Evolutionary conservation across 2,329 filamentous ascomycete genomes (phyloP).

Genomic region (Dothistroma septosporum): DNA sequence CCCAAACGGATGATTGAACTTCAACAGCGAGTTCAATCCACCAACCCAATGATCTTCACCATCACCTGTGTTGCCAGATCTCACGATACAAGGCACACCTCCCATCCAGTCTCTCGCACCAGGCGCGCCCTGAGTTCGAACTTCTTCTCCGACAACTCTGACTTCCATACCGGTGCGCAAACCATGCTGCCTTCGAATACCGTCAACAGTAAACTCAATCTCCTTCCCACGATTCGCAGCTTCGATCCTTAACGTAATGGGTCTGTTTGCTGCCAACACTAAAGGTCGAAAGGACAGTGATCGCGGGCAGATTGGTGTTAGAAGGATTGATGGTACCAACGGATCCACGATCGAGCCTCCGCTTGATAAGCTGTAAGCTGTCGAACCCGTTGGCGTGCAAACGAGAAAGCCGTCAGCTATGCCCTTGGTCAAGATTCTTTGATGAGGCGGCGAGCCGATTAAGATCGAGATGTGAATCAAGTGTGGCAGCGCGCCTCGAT

Average conservation of each 20-base stretch:
- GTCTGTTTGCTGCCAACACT: slow-evolving; percentile 80
- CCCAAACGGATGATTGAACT: slow-evolving; percentile 97
- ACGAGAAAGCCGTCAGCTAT: slow-evolving; percentile 94
- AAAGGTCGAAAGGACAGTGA: slow-evolving; percentile 89
- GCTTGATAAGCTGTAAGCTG: slow-evolving; percentile 88
- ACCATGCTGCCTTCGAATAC: slow-evolving; percentile 42
- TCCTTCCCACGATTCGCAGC: slow-evolving; percentile 51
- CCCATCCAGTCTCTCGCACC: slow-evolving; percentile 56
- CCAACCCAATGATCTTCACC: slow-evolving; percentile 93
- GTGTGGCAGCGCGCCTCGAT: slow-evolving; percentile 84
- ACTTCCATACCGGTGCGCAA: slow-evolving; percentile 61
- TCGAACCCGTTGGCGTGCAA: slow-evolving; percentile 89
- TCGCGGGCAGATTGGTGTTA: slow-evolving; percentile 91
- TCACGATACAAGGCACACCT: slow-evolving; percentile 87
- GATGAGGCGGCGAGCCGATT: slow-evolving; percentile 57
- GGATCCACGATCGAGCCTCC: slow-evolving; percentile 94
- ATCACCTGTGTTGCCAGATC: slow-evolving; percentile 47
- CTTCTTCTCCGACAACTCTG: slow-evolving; percentile 79
- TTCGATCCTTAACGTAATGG: slow-evolving; percentile 76
- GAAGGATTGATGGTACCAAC: slow-evolving; percentile 77
- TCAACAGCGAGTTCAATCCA: slow-evolving; percentile 84
- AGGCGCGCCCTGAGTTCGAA: slow-evolving; percentile 46
- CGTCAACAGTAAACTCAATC: slow-evolving; percentile 50
- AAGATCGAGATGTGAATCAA: slow-evolving; percentile 88
- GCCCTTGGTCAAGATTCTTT: slow-evolving; percentile 84